A percentile compares a stretch with the other conserved stretches of the same genome.
These are phyloP conservation scores for Pyrenochaeta sp. DNA, from an alignment of 2,329 filamentous ascomycete species.

Conservation along the genomic window DNA sequence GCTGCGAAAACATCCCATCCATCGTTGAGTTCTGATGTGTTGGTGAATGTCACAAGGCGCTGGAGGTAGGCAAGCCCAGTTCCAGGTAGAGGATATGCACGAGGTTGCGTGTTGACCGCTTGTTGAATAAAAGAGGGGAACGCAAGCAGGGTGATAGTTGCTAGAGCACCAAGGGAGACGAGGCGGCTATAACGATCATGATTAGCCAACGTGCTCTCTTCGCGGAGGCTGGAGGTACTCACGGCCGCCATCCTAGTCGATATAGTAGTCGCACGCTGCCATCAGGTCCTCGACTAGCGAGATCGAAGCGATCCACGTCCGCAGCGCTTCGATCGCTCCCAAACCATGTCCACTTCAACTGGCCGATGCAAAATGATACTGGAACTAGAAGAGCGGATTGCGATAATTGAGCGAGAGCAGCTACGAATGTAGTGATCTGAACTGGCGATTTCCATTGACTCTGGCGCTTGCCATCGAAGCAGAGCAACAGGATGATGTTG, in stretches of 20 bases:
- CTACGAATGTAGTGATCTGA: conserved; percentile 6
- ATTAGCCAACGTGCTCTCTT: neutral
- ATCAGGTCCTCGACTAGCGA: conserved; percentile 15
- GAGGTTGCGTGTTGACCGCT: conserved; percentile 1
- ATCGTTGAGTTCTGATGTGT: neutral
- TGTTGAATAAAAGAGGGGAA: conserved; percentile 18
- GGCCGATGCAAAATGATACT: conserved; percentile 13
- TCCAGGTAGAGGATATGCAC: neutral
- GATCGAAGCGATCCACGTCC: conserved; percentile 18
- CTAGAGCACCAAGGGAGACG: conserved; percentile 16
- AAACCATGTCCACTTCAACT: conserved; percentile 14
- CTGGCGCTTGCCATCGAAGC: conserved; percentile 1
- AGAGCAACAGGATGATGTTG: conserved; percentile 2
- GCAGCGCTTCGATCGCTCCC: neutral
- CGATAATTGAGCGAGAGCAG: conserved; percentile 9
- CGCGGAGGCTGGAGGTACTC: neutral
- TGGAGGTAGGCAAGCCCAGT: neutral
- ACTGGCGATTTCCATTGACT: conserved; percentile 1
- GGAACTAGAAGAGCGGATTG: conserved; percentile 11
- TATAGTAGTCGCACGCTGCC: conserved; percentile 14
- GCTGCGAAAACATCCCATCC: neutral
- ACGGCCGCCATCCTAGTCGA: conserved; percentile 2
- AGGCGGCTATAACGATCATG: conserved; percentile 2
- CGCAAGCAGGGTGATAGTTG: conserved; percentile 13
- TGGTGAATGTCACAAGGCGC: conserved; percentile 1